Conservation (phyloP, 768 basidiomycete species). For the Boletus sensibilis region DNA sequence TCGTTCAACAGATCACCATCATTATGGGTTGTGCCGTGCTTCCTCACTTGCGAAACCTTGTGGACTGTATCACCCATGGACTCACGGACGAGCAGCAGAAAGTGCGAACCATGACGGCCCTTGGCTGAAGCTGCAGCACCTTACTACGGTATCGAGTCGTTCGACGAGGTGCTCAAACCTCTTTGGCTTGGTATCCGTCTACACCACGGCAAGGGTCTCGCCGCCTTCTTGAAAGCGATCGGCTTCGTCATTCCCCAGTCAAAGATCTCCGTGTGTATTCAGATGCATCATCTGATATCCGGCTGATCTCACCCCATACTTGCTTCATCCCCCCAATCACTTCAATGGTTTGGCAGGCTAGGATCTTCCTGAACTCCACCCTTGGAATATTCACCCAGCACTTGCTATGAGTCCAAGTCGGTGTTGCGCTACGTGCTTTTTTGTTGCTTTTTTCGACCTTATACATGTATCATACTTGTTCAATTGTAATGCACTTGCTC, state of each 20-base stretch:
- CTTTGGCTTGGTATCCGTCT: slow-evolving; percentile 76
- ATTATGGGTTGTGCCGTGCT: slow-evolving; percentile 99
- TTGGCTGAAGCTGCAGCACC: slow-evolving; percentile 98
- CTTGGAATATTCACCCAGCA: slow-evolving; percentile 29
- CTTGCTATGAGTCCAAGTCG: too few species aligned
- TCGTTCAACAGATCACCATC: slow-evolving; percentile 98
- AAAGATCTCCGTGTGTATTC: too few species aligned
- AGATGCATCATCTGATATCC: too few species aligned
- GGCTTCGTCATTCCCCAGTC: slow-evolving; percentile 92
- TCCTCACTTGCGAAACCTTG: slow-evolving; percentile 93
- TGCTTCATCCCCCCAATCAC: too few species aligned
- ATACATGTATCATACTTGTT: too few species aligned
- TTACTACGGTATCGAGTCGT: slow-evolving; percentile 94
- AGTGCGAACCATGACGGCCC: slow-evolving; percentile 75
- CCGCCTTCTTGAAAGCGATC: slow-evolving; percentile 85
- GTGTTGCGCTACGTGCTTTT: too few species aligned
- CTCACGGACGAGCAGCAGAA: slow-evolving; percentile 78
- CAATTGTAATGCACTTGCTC: too few species aligned
- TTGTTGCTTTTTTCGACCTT: too few species aligned
- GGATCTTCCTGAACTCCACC: too few species aligned
- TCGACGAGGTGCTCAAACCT: slow-evolving; percentile 88
- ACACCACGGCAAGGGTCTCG: slow-evolving; percentile 74
- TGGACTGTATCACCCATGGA: slow-evolving; percentile 89
- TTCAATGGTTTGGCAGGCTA: too few species aligned
- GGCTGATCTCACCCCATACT: too few species aligned